A percentile compares a stretch with the other conserved stretches of the same genome.
Conservation (phyloP, 768 basidiomycete genomes). For the Calocera cornea region DNA sequence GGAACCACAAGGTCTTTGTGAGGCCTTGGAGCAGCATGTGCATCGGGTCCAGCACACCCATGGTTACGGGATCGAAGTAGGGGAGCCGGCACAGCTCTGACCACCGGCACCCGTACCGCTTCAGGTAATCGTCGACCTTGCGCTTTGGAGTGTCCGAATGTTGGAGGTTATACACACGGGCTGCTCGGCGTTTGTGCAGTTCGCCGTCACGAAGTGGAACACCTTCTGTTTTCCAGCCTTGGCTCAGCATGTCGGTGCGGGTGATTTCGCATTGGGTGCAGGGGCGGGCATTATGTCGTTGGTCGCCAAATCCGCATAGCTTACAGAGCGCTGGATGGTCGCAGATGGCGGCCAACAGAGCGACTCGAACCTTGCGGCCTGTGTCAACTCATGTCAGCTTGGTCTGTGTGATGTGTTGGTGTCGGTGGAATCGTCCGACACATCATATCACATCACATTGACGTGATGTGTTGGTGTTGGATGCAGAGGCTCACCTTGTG, state of each 20-base stretch:
- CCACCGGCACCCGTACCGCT: background rate
- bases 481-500: constrained; percentile 10
- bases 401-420: background rate
- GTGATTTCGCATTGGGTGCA: constrained; percentile 20
- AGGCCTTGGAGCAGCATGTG: constrained; percentile 3
- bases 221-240: no score
- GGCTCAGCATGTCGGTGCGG: constrained; percentile 5
- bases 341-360: constrained; percentile 20
- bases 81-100: background rate
- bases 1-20: no score
- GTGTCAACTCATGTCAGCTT: background rate
- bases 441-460: background rate
- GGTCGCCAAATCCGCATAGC: constrained; percentile 20
- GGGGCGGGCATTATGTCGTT: constrained; percentile 17
- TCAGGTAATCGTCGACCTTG: background rate
- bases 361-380: constrained; percentile 16
- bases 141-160: no score
- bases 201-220: background rate
- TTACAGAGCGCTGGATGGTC: constrained; percentile 24
- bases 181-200: background rate
- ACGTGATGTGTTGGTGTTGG: background rate
- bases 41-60: constrained; percentile 6
- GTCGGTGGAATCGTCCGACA: background rate
- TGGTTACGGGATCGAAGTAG: constrained; percentile 4
- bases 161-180: background rate